Conservation (phyloP, 148 eudicot species). For the Rhododendron simsii region DNA sequence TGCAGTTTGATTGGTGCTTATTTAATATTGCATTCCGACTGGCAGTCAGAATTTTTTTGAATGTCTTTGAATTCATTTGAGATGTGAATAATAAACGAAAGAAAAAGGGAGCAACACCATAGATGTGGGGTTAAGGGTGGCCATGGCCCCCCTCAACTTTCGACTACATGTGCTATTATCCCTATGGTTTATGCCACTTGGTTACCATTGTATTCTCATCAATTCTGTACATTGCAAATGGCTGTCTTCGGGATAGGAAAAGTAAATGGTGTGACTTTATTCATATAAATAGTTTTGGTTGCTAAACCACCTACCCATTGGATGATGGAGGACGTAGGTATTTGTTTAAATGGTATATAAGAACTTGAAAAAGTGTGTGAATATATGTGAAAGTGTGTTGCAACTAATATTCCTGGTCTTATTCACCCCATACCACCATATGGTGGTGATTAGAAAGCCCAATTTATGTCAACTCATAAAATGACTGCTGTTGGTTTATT, state of each 20-base stretch:
- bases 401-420: background rate
- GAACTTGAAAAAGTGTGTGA: background rate
- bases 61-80: too few relatives aligned
- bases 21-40: too few relatives aligned
- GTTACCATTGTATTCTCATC: background rate
- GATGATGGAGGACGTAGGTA: background rate
- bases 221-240: background rate
- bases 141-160: background rate
- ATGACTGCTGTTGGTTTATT: background rate
- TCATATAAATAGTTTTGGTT: background rate
- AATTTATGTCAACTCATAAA: background rate
- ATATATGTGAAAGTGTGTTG: background rate
- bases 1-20: too few relatives aligned
- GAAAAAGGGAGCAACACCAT: background rate
- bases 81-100: too few relatives aligned
- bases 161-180: background rate
- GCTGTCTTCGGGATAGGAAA: background rate
- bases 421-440: background rate
- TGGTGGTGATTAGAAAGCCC: background rate
- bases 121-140: background rate
- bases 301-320: background rate
- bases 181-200: background rate
- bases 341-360: background rate
- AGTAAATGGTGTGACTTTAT: background rate
- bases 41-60: too few relatives aligned